Conservation (phyloP, 306 rosid genomes). For the Alnus glutinosa region DNA sequence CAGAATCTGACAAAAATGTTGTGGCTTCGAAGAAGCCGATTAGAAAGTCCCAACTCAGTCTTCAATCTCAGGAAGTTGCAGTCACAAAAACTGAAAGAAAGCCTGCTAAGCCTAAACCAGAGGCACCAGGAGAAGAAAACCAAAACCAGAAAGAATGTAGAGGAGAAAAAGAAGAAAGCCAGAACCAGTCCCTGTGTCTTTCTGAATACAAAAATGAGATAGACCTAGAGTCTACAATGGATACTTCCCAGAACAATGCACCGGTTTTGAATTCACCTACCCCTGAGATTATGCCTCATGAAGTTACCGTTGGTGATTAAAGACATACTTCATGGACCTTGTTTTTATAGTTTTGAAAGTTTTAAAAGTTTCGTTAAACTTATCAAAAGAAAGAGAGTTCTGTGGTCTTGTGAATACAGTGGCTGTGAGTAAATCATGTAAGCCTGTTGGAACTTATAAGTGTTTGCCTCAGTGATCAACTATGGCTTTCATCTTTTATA, state of each 20-base stretch:
- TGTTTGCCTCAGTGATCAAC: background rate
- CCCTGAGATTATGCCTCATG: slow-evolving; percentile 57
- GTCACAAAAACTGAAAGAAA: slow-evolving; percentile 38
- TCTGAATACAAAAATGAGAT: slow-evolving; percentile 31
- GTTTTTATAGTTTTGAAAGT: slow-evolving; percentile 32
- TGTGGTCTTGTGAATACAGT: slow-evolving; percentile 41
- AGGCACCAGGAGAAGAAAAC: slow-evolving; percentile 27
- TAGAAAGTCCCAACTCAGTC: slow-evolving; percentile 48
- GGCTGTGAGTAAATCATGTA: slow-evolving; percentile 21
- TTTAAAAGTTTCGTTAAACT: slow-evolving; percentile 15
- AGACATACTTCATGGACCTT: slow-evolving; percentile 14
- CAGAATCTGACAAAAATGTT: slow-evolving; percentile 41
- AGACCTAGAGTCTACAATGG: slow-evolving; percentile 34
- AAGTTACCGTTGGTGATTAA: slow-evolving; percentile 67
- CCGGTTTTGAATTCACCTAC: slow-evolving; percentile 32
- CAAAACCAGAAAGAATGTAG: slow-evolving; percentile 37
- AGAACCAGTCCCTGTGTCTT: slow-evolving; percentile 29
- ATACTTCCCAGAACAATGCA: slow-evolving; percentile 32
- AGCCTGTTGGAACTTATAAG: background rate
- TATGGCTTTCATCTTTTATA: background rate
- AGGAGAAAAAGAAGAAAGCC: slow-evolving; percentile 38
- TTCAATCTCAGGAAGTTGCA: slow-evolving; percentile 44
- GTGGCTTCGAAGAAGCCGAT: slow-evolving; percentile 53
- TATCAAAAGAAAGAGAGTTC: background rate
- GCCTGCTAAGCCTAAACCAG: slow-evolving; percentile 27